Conservation (phyloP, 2,329 filamentous ascomycete species). For the Xenosphaeropsis pyriputrescens region DNA sequence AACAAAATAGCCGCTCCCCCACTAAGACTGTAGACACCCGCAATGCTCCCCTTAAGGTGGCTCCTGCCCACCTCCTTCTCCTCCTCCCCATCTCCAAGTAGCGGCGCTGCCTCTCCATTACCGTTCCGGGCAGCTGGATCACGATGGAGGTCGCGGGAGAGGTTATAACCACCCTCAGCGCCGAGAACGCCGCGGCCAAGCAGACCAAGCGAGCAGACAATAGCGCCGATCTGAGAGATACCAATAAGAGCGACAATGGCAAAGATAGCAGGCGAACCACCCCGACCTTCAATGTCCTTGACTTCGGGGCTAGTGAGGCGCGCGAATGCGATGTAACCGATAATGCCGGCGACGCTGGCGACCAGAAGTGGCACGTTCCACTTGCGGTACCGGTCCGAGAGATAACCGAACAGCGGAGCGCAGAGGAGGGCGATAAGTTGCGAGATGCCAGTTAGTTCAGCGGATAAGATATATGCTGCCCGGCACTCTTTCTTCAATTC, state of each 20-base stretch:
- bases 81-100: constrained; percentile 12
- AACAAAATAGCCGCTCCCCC: constrained; percentile 83
- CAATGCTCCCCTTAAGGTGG: constrained; percentile 77
- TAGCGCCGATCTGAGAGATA: constrained; percentile 88
- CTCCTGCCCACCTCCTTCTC: constrained; percentile 8
- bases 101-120: constrained; percentile 10
- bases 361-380: constrained; percentile 63
- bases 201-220: constrained; percentile 87
- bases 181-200: constrained; percentile 66
- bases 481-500: constrained; percentile 78
- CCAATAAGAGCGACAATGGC: constrained; percentile 69
- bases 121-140: constrained; percentile 1
- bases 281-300: constrained; percentile 43
- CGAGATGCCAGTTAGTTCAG: constrained; percentile 76
- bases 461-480: constrained; percentile 75
- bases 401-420: constrained; percentile 76
- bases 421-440: constrained; percentile 75
- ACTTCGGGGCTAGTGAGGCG: constrained; percentile 65
- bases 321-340: constrained; percentile 67
- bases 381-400: constrained; percentile 52
- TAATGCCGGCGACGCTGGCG: constrained; percentile 57
- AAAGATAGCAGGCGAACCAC: constrained; percentile 57
- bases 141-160: constrained; percentile 14
- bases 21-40: constrained; percentile 83
- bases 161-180: constrained; percentile 21